Evolutionary conservation across 129 eudicot genomes (phyloP), one percentile per base, ranked within the genome.

Genomic region (Tagetes patula): DNA sequence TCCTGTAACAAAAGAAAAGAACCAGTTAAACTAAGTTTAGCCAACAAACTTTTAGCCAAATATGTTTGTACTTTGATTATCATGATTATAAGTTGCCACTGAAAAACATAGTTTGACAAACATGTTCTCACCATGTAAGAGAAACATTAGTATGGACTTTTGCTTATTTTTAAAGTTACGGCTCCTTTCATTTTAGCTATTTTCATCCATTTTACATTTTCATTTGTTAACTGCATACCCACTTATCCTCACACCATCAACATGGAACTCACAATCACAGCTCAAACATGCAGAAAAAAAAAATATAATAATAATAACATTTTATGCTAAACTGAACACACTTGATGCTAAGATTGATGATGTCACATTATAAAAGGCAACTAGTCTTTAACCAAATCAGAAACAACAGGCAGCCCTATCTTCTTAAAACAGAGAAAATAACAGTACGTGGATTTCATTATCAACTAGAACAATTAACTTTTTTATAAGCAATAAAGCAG

Each of bases 401-500:
- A 66, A 52, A 53, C 79, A 65, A 53, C 27, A 33, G 41, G 73
- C 50, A 38, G 52, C 68, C 55, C 52, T 74, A 37, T 11, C 53
- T 74, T 74, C 63, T 14, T 27, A 4, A 33, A 74, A 74, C 32
- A 4, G 32, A 37, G 4, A 62, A 73, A 1, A 32, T 53, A 33
- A 59, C 34, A 48, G 62, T 49, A 63, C 71, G 33, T 30, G 40
- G 12, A 60, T 61, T 47, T 14, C 41, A 12, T 46, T 13, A 42
- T 40, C 74, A 72, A 62, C 46, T 61, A 38, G 31, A 37, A 39
- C 61, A 61, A 3, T 60, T 46, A 30, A 53, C 38, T 32, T 39
- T 20, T 60, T 46, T 72, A 58, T 46, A 73, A 36, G 38, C 77
- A 73, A 73, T 48, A 49, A 40, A 62, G 11, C 70, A 63, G 63